Conservation (phyloP, 495 filamentous ascomycete genomes). For the Penicillium taxi region DNA sequence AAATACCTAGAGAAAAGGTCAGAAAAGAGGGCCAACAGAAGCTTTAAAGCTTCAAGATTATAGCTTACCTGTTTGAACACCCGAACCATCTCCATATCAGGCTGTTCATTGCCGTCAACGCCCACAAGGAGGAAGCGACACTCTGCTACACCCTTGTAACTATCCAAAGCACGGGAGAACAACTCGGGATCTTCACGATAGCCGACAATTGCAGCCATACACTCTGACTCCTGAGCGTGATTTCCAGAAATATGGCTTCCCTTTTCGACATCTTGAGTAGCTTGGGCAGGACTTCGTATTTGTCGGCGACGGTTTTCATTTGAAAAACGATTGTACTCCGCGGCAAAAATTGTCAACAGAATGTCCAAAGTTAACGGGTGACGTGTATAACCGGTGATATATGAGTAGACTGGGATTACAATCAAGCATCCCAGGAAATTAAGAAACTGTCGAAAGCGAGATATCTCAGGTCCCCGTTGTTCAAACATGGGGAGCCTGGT, state of each 20-base stretch:
- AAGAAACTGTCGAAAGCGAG: conserved; percentile 18
- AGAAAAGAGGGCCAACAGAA: background rate
- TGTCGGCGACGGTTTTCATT: conserved; percentile 16
- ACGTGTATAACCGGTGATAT: conserved; percentile 14
- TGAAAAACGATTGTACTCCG: conserved; percentile 19
- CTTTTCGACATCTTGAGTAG: conserved; percentile 10
- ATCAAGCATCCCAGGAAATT: conserved; percentile 21
- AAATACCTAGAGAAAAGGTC: conserved; percentile 13
- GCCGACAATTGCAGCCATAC: conserved; percentile 26
- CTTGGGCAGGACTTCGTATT: conserved; percentile 2
- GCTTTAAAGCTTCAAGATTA: background rate
- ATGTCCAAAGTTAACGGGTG: conserved; percentile 21
- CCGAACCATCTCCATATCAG: conserved; percentile 27
- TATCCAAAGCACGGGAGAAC: conserved; percentile 23
- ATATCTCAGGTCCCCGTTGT: conserved; percentile 16
- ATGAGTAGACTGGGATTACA: conserved; percentile 17
- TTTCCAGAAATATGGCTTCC: conserved; percentile 1
- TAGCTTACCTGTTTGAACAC: conserved; percentile 17
- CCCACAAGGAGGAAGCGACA: conserved; percentile 25
- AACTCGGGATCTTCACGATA: conserved; percentile 29
- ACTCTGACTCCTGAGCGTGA: conserved; percentile 8
- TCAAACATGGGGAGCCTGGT: conserved; percentile 13
- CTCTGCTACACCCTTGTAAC: conserved; percentile 19
- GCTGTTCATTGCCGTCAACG: conserved; percentile 22
- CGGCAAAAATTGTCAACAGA: conserved; percentile 19